phyloP scores from a whole-genome alignment of 2,329 filamentous ascomycete genomes.

The Catunica adiposa region DNA sequence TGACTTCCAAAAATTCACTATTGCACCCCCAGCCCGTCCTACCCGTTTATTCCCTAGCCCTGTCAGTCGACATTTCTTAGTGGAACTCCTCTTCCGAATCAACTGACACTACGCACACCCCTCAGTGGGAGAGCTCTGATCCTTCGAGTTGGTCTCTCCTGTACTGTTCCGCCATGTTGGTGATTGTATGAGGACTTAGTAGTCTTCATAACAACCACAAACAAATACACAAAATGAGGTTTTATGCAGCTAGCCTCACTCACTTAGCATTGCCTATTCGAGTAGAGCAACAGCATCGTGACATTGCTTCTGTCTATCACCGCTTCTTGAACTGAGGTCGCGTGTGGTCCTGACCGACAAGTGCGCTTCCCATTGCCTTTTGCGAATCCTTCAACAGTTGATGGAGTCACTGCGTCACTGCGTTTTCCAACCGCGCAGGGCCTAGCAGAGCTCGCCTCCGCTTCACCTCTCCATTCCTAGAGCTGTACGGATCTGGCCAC shows the following conservation, averaged over 20 bases:
- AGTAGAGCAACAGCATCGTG: background rate
- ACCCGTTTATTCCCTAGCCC: constrained; percentile 14
- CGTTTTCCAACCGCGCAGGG: background rate
- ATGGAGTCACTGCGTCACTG: background rate
- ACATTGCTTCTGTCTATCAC: background rate
- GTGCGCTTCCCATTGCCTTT: constrained; percentile 6
- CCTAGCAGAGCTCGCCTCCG: background rate
- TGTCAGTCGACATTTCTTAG: constrained; percentile 8
- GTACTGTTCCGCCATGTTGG: background rate
- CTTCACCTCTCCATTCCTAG: constrained; percentile 4
- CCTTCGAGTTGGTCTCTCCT: background rate
- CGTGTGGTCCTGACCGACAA: background rate
- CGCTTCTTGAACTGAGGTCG: background rate
- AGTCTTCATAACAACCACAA: background rate
- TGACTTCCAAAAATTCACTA: background rate
- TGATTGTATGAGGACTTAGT: background rate
- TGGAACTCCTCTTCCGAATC: constrained; percentile 1
- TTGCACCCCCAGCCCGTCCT: constrained; percentile 2
- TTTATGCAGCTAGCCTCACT: background rate
- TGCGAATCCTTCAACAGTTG: background rate
- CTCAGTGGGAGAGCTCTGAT: background rate
- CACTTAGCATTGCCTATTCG: background rate
- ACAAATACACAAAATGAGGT: background rate
- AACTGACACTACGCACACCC: background rate
- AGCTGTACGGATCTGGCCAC: background rate